Percentiles rank a stretch among this genome's conserved stretches.
Conservation (phyloP, 306 rosid species). For the Fragaria nilgerrensis region DNA sequence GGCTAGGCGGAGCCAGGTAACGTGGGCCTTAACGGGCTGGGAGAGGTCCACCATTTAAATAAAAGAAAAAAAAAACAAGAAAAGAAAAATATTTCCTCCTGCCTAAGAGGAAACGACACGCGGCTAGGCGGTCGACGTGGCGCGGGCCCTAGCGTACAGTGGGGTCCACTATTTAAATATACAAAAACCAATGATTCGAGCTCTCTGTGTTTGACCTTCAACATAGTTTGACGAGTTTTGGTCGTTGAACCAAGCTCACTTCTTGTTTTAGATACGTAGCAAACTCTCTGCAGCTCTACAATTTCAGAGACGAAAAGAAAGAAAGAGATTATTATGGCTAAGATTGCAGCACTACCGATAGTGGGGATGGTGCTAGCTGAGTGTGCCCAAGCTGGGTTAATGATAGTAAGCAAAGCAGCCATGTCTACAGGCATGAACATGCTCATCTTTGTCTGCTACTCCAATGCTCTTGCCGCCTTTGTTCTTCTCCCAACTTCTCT, state of each 20-base stretch:
- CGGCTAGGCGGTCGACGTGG: no score
- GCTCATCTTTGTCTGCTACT: slow-evolving; percentile 67
- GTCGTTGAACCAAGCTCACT: background rate
- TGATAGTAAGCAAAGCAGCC: slow-evolving; percentile 62
- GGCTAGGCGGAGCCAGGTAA: no score
- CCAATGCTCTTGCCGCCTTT: slow-evolving; percentile 59
- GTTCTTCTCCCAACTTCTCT: slow-evolving; percentile 67
- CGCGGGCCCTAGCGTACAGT: no score
- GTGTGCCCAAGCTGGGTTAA: slow-evolving; percentile 62
- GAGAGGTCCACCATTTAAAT: no score
- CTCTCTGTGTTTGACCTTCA: no score
- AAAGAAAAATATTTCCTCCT: no score
- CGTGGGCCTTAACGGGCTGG: no score
- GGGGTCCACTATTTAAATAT: no score
- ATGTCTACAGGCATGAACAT: slow-evolving; percentile 66
- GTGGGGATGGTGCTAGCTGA: slow-evolving; percentile 70
- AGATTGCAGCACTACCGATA: slow-evolving; percentile 35
- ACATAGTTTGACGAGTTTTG: no score
- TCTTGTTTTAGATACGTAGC: background rate
- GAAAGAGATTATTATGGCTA: slow-evolving; percentile 39
- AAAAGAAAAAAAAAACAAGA: no score
- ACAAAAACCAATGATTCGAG: no score
- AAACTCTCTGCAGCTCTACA: background rate
- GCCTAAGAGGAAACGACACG: no score
- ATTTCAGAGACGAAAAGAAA: background rate